Evolutionary conservation across 345 rosid genomes (phyloP), one percentile per base, ranked within the genome.

Genomic region (Combretum micranthum): DNA sequence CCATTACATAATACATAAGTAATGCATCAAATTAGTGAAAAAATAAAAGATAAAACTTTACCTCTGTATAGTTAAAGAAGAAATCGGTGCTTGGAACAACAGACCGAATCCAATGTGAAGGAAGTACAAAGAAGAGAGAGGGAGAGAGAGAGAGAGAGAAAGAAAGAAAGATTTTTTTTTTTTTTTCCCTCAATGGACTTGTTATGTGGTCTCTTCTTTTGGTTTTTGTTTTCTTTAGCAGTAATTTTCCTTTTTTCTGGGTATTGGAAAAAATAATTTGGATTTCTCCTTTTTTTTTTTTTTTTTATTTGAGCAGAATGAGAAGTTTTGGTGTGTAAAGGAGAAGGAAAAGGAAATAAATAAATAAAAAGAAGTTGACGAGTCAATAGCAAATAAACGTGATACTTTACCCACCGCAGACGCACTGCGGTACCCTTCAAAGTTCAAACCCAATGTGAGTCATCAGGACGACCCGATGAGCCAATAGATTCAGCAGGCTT

Each of bases 351-450:
- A 51, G 56, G 53, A 50, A 39, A 39, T 42, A 48, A 47, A 51
- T 50, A 16, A 0, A 3, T 39, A 26, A 26, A 20, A 42, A 14
- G 61, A 57, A 12, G 75, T 47, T 70, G 71, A 15, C 20, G 63
- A 72, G 74, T 70, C 78, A 62, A 68, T 26, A 17, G 61, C 52
- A 55, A 55, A 23, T 0, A 59, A 55, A 48, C 68, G 54, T 49
- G 72, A 76, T 57, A 56, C 72, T 32, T 60, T 50, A 69, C 65
- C 75, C 52, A 56, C 77, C 74, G 10, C 57, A 21, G 15, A 60
- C 43, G 56, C 52, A 25, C 39, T 52, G 47, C 59, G 44, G 52
- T 46, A 26, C 62, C 48, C 39, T 32, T 32, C 39, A 2, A 4
- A 32, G 10, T 32, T 32, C 39, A 2, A 4, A 32, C 9, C 9